Conservation (phyloP, 2,329 filamentous ascomycete genomes). For the Ceratocystis ficicola region DNA sequence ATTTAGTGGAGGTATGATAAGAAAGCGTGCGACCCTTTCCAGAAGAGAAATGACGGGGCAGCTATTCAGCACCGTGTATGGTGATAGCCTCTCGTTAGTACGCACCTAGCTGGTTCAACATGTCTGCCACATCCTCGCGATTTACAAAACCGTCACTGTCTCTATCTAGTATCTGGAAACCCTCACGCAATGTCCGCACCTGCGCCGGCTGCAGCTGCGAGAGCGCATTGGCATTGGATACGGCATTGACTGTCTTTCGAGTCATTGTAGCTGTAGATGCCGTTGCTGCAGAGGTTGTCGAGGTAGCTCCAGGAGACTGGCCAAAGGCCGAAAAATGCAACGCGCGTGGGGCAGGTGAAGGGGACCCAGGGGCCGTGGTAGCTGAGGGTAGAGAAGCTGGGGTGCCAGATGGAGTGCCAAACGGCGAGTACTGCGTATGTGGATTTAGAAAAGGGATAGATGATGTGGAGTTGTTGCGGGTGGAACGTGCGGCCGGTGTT, state of each 20-base stretch:
- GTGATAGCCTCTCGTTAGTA: not conserved
- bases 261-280: conserved; percentile 20
- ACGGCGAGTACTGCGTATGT: conserved; percentile 11
- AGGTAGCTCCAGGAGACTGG: conserved; percentile 11
- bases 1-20: not conserved
- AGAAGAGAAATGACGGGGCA: too few species aligned
- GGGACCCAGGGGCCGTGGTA: conserved; percentile 9
- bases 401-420: conserved; percentile 15
- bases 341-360: conserved; percentile 2
- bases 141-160: conserved; percentile 76
- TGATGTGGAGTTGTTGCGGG: conserved; percentile 7
- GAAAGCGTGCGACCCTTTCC: not conserved
- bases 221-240: conserved; percentile 41
- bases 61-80: too few species aligned
- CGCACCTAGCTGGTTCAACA: conserved; percentile 70
- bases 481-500: conserved; percentile 12
- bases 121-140: conserved; percentile 72
- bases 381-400: not conserved
- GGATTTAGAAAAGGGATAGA: conserved; percentile 1
- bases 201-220: conserved; percentile 69
- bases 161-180: conserved; percentile 84
- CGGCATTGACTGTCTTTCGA: conserved; percentile 16
- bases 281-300: conserved; percentile 14
- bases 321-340: conserved; percentile 12
- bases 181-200: conserved; percentile 77